These are phyloP conservation scores for Euphorbia corollata DNA, from an alignment of 441 rosid species.

Conservation along the genomic window DNA sequence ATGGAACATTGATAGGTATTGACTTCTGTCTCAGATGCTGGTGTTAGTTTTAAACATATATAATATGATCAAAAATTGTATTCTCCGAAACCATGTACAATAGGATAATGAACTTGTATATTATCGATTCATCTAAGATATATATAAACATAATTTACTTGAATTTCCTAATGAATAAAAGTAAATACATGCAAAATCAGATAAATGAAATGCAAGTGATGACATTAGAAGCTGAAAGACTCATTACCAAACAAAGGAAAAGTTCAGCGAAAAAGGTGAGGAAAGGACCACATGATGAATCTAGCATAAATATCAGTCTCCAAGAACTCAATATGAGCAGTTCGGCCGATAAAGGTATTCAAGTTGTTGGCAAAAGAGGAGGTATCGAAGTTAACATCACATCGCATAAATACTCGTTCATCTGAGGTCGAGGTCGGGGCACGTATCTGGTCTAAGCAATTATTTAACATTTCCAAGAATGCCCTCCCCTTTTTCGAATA, in stretches of 20 bases:
- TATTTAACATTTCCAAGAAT: constrained; percentile 82
- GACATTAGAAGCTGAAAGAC: background rate
- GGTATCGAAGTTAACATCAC: constrained; percentile 76
- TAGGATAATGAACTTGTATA: no score
- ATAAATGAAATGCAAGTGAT: background rate
- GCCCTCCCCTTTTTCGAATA: constrained; percentile 62
- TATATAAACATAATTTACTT: background rate
- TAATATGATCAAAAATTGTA: no score
- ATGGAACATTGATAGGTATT: no score
- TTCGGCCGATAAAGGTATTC: constrained; percentile 76
- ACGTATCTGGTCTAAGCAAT: constrained; percentile 83
- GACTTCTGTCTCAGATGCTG: no score
- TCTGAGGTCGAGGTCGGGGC: constrained; percentile 47
- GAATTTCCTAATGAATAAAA: background rate
- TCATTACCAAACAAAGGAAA: background rate
- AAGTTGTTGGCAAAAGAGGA: constrained; percentile 72
- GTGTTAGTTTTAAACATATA: no score
- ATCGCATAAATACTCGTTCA: constrained; percentile 69
- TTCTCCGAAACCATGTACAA: no score
- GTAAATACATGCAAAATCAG: background rate
- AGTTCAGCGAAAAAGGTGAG: constrained; percentile 51
- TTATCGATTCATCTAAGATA: no score
- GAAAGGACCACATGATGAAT: constrained; percentile 95
- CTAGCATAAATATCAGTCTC: constrained; percentile 75
- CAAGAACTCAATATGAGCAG: constrained; percentile 91